phyloP scores from a whole-genome alignment of 805 yeast genomes.

The Brettanomyces sp. region DNA sequence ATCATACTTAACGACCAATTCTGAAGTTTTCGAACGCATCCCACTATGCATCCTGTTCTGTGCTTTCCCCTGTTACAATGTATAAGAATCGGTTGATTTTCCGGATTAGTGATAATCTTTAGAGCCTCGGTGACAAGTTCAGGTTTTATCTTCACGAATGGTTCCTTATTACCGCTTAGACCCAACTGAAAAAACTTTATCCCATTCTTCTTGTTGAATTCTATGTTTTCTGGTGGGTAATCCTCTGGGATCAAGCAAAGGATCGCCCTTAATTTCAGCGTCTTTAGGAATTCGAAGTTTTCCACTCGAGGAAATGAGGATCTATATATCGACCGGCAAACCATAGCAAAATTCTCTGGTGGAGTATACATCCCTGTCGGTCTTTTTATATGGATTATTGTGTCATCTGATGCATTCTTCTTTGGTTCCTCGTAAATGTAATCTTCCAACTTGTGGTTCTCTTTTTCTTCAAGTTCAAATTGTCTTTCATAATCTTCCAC shows the following conservation, averaged over 20 bases:
- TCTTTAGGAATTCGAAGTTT: conserved; percentile 62
- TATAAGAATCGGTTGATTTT: conserved; percentile 81
- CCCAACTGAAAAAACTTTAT: conserved; percentile 81
- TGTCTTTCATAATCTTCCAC: conserved; percentile 12
- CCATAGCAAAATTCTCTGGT: conserved; percentile 90
- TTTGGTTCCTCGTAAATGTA: conserved; percentile 4
- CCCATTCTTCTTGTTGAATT: conserved; percentile 49
- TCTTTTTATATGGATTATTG: conserved; percentile 2
- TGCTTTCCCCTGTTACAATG: conserved; percentile 98
- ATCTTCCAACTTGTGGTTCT: not conserved
- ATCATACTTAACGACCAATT: conserved; percentile 91
- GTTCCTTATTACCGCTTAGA: conserved; percentile 91
- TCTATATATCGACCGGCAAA: conserved; percentile 69
- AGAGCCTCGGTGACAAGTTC: conserved; percentile 72
- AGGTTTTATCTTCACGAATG: conserved; percentile 66
- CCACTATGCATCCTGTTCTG: conserved; percentile 92
- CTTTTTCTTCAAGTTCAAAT: conserved; percentile 1
- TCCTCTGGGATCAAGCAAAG: conserved; percentile 86
- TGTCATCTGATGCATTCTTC: not conserved
- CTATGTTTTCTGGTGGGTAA: conserved; percentile 69
- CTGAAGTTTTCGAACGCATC: conserved; percentile 81
- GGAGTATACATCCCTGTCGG: conserved; percentile 31
- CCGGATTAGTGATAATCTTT: conserved; percentile 72
- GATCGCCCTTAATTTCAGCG: conserved; percentile 59
- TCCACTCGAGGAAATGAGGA: conserved; percentile 84